Base-by-base conservation (phyloP, 495 filamentous ascomycete genomes). In the Hypoxylon perforatum region DNA sequence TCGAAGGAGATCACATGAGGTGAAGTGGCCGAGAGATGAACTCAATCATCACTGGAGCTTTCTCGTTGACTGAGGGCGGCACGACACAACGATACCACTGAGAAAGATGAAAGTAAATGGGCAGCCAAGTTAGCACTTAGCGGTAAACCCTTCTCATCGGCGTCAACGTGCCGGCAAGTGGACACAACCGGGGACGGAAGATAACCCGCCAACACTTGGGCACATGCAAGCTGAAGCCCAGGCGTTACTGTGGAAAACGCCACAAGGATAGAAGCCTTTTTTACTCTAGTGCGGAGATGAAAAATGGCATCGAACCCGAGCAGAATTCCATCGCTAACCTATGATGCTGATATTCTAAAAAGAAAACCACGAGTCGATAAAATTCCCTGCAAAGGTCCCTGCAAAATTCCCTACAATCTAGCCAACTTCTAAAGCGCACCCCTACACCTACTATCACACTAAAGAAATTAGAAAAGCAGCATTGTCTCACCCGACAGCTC, bases 11-110 rank as follows among this genome's bases (percentile, higher is more conserved):
- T 15, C 60, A 60, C 30, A 45, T 38, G 28, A 46, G 45, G 57
- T 28, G 25, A 61, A 47, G 51, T 59, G 28, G 39, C 42, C 21
- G 19, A 19, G 38, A 61, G 42, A 51, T 22, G 33, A 54, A 17
- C 42, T 19, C 15, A 38, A 11, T 62, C 54, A 68, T 63, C 23
- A 56, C 57, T 23, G 18, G 28, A 4, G n/a, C 15, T 18, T 60
- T 60, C 30, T 15, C 28, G 14, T 11, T 51, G 15, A 45, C n/a
- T 7, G 23, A 41, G 0, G 28, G 23, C 12, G 1, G 36, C 54
- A 48, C 12, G 3, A 19, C 54, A 48, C 53, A 11, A 23, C 28
- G 42, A 4, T 59, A 14, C 35, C 51, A 15, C 17, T 46, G 19
- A 19, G 19, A 15, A 18, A 23, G 28, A 21, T 42, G 19, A 48